Percentiles rank a stretch among this genome's conserved stretches.
These are phyloP conservation scores for Cutaneotrichosporon cutaneum DNA, from an alignment of 1,284 basidiomycete genomes.

Conservation along the genomic window DNA sequence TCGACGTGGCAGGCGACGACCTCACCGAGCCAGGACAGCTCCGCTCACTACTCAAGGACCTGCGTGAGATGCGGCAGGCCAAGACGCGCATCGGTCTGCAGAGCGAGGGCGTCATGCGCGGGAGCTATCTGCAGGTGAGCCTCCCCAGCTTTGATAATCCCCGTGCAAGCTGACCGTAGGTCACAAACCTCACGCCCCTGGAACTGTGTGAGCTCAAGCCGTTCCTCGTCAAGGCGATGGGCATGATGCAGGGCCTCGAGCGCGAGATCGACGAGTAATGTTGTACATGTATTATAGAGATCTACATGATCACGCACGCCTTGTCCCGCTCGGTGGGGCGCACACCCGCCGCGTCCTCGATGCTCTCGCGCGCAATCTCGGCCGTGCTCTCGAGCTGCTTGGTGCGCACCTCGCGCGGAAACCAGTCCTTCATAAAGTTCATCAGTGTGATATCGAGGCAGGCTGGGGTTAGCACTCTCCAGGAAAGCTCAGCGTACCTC, in stretches of 20 bases:
- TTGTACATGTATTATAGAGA: conserved; percentile 7
- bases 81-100: conserved; percentile 86
- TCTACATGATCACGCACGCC: conserved; percentile 49
- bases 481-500: conserved; percentile 58
- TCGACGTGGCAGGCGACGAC: conserved; percentile 89
- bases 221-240: conserved; percentile 81
- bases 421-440: conserved; percentile 86
- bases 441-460: conserved; percentile 46
- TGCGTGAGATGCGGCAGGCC: conserved; percentile 89
- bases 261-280: conserved; percentile 23
- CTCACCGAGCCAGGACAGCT: conserved; percentile 76
- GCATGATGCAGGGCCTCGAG: conserved; percentile 57
- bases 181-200: conserved; percentile 81
- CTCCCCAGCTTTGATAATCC: background rate
- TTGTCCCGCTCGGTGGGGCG: conserved; percentile 31
- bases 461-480: conserved; percentile 17
- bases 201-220: conserved; percentile 90
- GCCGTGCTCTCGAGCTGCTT: conserved; percentile 75
- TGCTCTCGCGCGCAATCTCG: conserved; percentile 71
- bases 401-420: conserved; percentile 75
- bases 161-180: conserved; percentile 57
- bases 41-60: conserved; percentile 81
- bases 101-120: conserved; percentile 59
- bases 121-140: conserved; percentile 66
- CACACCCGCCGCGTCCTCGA: conserved; percentile 62